Conservation (phyloP, 2,329 filamentous ascomycete species). For the Alternaria sp. region DNA sequence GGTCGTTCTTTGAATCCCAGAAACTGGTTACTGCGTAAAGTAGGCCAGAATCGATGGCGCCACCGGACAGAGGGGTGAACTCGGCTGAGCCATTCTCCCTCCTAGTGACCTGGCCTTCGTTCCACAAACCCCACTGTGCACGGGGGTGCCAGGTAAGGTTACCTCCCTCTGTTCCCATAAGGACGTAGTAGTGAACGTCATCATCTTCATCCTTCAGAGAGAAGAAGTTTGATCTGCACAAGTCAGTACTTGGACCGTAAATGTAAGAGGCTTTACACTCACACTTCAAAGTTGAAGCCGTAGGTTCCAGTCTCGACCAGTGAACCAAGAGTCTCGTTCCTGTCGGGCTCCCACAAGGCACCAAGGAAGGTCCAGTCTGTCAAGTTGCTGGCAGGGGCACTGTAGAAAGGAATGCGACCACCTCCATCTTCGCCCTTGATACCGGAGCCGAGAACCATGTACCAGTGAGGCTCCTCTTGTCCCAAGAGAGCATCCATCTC, state of each 20-base stretch:
- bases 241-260: slow-evolving; percentile 8
- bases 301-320: slow-evolving; percentile 57
- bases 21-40: slow-evolving; percentile 59
- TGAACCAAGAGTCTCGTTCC: slow-evolving; percentile 54
- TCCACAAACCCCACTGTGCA: slow-evolving; percentile 57
- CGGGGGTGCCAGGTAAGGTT: slow-evolving; percentile 54
- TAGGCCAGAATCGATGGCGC: slow-evolving; percentile 56
- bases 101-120: slow-evolving; percentile 54
- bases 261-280: slow-evolving; percentile 13
- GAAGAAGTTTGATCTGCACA: slow-evolving; percentile 55
- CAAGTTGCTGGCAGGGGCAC: slow-evolving; percentile 54
- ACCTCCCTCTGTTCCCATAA: slow-evolving; percentile 56
- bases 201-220: slow-evolving; percentile 55
- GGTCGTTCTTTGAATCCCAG: slow-evolving; percentile 59
- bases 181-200: slow-evolving; percentile 55
- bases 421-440: slow-evolving; percentile 59
- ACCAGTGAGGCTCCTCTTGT: slow-evolving; percentile 56
- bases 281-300: slow-evolving; percentile 60
- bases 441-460: slow-evolving; percentile 57
- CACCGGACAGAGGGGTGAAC: slow-evolving; percentile 57
- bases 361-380: slow-evolving; percentile 60
- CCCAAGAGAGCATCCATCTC: slow-evolving; percentile 56
- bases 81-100: slow-evolving; percentile 56
- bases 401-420: slow-evolving; percentile 58
- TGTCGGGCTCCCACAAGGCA: slow-evolving; percentile 56